Evolutionary conservation across 1,284 basidiomycete species (phyloP).

Genomic region (Sanghuangporus weigelae): DNA sequence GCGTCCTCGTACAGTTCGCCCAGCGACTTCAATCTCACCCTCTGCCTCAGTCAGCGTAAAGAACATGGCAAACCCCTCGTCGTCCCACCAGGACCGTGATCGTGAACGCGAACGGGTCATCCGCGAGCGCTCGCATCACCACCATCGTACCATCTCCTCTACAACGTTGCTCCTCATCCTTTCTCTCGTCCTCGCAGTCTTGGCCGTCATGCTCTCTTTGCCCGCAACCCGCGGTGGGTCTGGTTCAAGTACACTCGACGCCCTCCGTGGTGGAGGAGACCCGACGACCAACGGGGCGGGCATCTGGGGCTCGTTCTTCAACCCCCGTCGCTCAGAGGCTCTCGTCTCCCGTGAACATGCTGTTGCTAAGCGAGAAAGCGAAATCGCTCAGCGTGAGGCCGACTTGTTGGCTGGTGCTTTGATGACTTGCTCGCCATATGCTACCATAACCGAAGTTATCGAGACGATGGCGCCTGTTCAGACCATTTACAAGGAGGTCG

Average conservation of each 20-base stretch:
- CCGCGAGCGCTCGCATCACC: constrained; percentile 46
- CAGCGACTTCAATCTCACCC: constrained; percentile 68
- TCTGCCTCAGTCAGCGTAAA: constrained; percentile 52
- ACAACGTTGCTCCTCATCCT: constrained; percentile 79
- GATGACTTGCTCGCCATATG: constrained; percentile 42
- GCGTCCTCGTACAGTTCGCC: constrained; percentile 11
- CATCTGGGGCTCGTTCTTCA: constrained; percentile 58
- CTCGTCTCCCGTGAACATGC: constrained; percentile 70
- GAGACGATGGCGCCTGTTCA: constrained; percentile 45
- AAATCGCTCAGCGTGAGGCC: constrained; percentile 79
- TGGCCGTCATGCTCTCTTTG: constrained; percentile 80
- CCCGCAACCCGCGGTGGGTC: constrained; percentile 40
- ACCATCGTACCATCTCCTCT: constrained; percentile 81
- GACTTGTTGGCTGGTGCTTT: constrained; percentile 71
- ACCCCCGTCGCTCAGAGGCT: constrained; percentile 72
- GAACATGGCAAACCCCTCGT: constrained; percentile 77
- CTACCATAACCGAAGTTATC: constrained; percentile 39
- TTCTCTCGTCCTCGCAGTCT: constrained; percentile 74
- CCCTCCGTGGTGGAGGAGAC: constrained; percentile 17
- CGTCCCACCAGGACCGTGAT: constrained; percentile 65
- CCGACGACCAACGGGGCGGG: constrained; percentile 39
- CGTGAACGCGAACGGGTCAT: constrained; percentile 49
- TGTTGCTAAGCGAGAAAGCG: constrained; percentile 73
- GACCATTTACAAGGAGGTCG: constrained; percentile 78
- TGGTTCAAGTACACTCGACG: not conserved